phyloP scores from a whole-genome alignment of 1,284 basidiomycete species.

The Naganishia cerealis region DNA sequence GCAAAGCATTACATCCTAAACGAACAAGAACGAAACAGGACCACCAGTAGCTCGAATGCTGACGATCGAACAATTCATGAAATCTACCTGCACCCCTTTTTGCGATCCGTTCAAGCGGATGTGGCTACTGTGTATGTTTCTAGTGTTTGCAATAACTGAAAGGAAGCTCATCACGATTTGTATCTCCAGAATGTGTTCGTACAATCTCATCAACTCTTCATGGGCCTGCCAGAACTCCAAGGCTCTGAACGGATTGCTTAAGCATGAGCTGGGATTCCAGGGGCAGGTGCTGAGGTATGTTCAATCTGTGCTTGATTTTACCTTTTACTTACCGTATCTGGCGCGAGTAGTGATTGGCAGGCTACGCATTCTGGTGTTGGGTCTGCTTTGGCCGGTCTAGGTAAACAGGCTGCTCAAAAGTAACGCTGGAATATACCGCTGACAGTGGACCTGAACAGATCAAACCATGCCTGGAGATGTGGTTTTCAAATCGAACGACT shows the following conservation, averaged over 20 bases:
- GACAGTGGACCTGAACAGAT: conserved; percentile 53
- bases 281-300: conserved; percentile 59
- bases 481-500: conserved; percentile 51
- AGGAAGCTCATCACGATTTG: neutral
- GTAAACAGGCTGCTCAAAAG: conserved; percentile 31
- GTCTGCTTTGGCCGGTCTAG: conserved; percentile 63
- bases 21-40: conserved; percentile 48
- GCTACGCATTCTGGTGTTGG: conserved; percentile 61
- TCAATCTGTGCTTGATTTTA: neutral
- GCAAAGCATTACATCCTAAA: conserved; percentile 67
- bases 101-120: conserved; percentile 72
- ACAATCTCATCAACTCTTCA: conserved; percentile 60
- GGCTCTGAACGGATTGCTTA: conserved; percentile 68
- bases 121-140: conserved; percentile 60
- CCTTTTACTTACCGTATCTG: neutral
- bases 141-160: too few relatives aligned
- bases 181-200: conserved; percentile 65
- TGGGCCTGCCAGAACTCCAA: conserved; percentile 68
- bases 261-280: conserved; percentile 74
- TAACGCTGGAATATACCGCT: neutral
- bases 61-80: conserved; percentile 66
- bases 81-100: conserved; percentile 59
- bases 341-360: conserved; percentile 60
- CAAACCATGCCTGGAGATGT: conserved; percentile 69
- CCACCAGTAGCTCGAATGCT: conserved; percentile 65